Evolutionary conservation across 495 filamentous ascomycete species (phyloP), one percentile per base, ranked within the genome.

Genomic region (Bryoglossum gracile): DNA sequence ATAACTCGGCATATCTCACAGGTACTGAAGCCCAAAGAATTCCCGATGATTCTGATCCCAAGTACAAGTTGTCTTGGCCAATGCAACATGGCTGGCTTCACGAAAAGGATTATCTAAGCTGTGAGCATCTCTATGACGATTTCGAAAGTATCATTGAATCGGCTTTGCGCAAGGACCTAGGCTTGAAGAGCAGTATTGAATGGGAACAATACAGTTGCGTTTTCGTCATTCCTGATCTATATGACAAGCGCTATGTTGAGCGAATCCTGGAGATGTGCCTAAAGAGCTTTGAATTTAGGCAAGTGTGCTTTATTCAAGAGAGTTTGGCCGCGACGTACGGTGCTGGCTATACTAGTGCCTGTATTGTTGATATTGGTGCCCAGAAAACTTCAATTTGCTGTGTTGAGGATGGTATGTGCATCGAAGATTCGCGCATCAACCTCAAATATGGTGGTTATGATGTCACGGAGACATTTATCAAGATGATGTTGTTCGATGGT

Each of bases 331-430:
- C 90, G 14, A 89, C 87, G 0, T 98, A 94, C 62, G 92, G 92
- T n/a, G 94, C 90, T 10, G 92, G 94, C 1, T 95, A 89, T 57
- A 89, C 88, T 4, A 86, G 80, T 34, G 86, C 87, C 14, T 97
- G 94, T 60, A 88, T 98, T 47, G 90, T 98, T 4, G 92, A 98
- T 62, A 84, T 97, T 34, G 92, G 92, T 14, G 94, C 92, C 2
- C 89, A 97, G 67, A 98, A 98, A 72, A 97, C 92, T 3, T 95
- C 94, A 1, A 88, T 98, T 30, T 89, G 89, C 57, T 98, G 92
- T 59, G 94, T 97, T 22, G 92, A 98, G 59, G 92, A 98, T 62
- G 92, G 92, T 10, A 85, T 98, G 73, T 89, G 85, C 62, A 71
- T 95, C 23, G 90, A 95, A 53, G 89, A 95, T 54, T 97, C 92